Evolutionary conservation across 2,329 filamentous ascomycete genomes (phyloP), one percentile per base, ranked within the genome.

Genomic region (Fusarium cicatricum): DNA sequence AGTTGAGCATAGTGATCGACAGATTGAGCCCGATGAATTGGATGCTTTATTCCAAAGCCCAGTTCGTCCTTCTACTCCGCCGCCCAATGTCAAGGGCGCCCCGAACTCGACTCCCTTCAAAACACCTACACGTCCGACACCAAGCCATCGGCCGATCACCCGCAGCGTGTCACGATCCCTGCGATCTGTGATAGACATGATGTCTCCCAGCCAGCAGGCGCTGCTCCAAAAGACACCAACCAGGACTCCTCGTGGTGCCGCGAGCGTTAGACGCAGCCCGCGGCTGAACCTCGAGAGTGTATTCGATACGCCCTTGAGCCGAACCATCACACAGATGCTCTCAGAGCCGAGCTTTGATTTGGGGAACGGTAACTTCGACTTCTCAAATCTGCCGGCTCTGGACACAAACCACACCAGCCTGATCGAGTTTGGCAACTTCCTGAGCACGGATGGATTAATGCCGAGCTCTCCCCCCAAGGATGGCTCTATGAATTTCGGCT

Each of bases 1-100:
- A 42, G 81, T 85, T 39, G 83, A 87, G 55, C 55, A 62, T 33
- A 39, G 43, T 17, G 48, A 55, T 14, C 45, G 29, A 11, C 37
- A 52, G 4, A 50, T 58, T 16, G 57, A 76, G 6, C 79, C 85
- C 44, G 82, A 87, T 57, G 81, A 83, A 31, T 72, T 90, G 6
- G 82, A 85, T 34, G 80, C 83, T 43, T 80, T 95, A 5, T 93
- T 95, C 66, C 86, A 88, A 52, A 88, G 78, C 68, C 49, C 64
- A 23, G 59, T 69, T 64, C 71, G 81, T 64, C 79, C 75, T 46
- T 87, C 77, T 46, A 87, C 80, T 4, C 84, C 80, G 56, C 80
- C 80, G 55, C 83, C 82, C 5, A 79, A 74, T 36, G 64, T 72
- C 5, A 82, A 80, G 70, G 49, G 59, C 2, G 46, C 57, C 11